phyloP scores from a whole-genome alignment of 768 basidiomycete species.

The Mycena olivaceomarginata region DNA sequence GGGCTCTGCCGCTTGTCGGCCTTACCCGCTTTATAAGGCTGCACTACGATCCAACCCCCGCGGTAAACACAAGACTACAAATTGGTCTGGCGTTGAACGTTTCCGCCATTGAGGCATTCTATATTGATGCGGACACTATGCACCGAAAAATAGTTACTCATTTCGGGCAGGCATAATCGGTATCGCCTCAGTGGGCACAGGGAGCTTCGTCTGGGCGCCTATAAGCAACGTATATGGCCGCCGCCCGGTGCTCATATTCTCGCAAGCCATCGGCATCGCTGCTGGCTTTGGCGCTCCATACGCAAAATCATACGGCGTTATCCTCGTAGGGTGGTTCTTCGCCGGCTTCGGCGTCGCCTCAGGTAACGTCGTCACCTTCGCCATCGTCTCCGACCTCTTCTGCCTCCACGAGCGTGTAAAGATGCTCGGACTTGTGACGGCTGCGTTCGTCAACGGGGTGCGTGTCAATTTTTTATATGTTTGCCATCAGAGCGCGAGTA shows the following conservation, averaged over 20 bases:
- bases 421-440: constrained; percentile 48
- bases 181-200: constrained; percentile 24
- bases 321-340: constrained; percentile 43
- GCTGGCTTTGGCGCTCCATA: constrained; percentile 43
- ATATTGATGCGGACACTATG: constrained; percentile 23
- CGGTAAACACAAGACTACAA: too few species aligned
- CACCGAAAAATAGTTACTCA: background rate
- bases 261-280: constrained; percentile 43
- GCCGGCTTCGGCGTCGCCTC: constrained; percentile 41
- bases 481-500: too few species aligned
- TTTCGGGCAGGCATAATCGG: background rate
- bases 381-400: constrained; percentile 42
- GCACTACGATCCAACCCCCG: too few species aligned
- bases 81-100: constrained; percentile 34
- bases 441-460: too few species aligned
- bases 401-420: constrained; percentile 44
- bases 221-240: constrained; percentile 52
- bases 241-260: constrained; percentile 46
- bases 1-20: too few species aligned
- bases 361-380: constrained; percentile 42
- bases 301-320: constrained; percentile 38
- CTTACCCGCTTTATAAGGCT: too few species aligned
- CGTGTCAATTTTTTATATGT: too few species aligned
- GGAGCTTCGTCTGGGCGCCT: constrained; percentile 50
- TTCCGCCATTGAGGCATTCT: constrained; percentile 36